Evolutionary conservation across 345 rosid species (phyloP), one percentile per base, ranked within the genome.

Genomic region (Citrus unshiu): DNA sequence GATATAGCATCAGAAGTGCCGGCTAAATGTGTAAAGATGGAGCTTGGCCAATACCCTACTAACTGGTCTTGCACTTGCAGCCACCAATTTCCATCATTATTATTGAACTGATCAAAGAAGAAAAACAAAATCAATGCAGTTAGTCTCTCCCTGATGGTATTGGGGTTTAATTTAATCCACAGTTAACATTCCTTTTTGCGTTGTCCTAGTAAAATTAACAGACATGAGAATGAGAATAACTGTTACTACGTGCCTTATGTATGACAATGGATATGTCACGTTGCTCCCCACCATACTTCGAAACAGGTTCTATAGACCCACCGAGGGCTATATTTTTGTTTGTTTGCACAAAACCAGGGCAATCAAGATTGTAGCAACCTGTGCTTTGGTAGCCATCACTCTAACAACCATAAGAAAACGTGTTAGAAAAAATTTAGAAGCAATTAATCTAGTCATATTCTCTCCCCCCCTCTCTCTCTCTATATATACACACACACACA

Each of bases 21-120:
- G 18, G 75, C 24, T 14, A 87, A 69, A 73, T 65, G 39, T 8
- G 80, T 79, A 56, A 89, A 81, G 21, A 89, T 74, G 5, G 63
- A 37, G 0, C 72, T 62, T 21, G 88, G 90, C 92, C 90, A 89
- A 51, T 87, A 89, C 7, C 90, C 90, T 4, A 86, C 40, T 60
- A 81, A 24, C n/a, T 77, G 9, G 14, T 19, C 27, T 30, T 56
- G 6, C 34, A 83, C 68, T 68, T 61, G 68, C 24, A 89, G 65
- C 90, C 90, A 89, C 90, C 88, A 89, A 49, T 89, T 61, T 5
- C 89, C 85, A 7, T 70, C 59, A 4, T 22, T 37, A 6, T 81
- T 69, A 16, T 88, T 89, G 21, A 51, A 51, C 89, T 88, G 63
- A 10, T 43, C 10, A 76, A 3, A 43, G 16, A 46, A 14, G 57